Base-by-base conservation (phyloP, 2,329 filamentous ascomycete genomes). In the Xylariomycetidae sp. region DNA sequence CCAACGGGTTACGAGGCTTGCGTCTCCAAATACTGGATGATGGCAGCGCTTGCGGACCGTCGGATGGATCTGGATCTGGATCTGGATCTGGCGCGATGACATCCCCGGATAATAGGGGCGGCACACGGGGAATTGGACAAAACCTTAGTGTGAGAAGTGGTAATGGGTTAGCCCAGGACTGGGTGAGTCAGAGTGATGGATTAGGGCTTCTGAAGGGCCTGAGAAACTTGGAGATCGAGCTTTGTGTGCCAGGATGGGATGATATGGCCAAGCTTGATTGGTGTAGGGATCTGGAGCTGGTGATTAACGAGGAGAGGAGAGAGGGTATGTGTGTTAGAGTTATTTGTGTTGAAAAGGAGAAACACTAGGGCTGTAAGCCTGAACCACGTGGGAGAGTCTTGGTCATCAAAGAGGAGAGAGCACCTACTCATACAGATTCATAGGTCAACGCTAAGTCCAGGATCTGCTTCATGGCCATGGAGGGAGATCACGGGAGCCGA, bases 201-300 rank as follows among this genome's bases (percentile, higher is more conserved):
- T 43, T 70, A 27, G 34, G 42, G 12, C 40, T 39, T 26, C 41
- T 69, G 41, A 22, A 16, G 5, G 42, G 31, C 11, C 47, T 69
- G 30, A 47, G 57, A 40, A 51, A 44, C 31, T 36, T 69, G 4
- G 66, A 69, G 48, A 53, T 69, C 33, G 66, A 69, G 47, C 46
- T 69, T 6, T 48, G 43, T 13, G 48, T 56, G 22, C 34, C 48
- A 15, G 46, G 48, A 10, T 57, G 63, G 59, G 46, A 48, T 5
- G 44, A 48, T 5, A 36, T 25, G 11, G 44, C 51, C 20, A 65
- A 61, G 48, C 10, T 62, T 9, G 42, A 40, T 15, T 68, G 62
- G 62, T 65, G 62, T 19, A 32, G 27, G 34, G 34, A 34, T 14
- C 36, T 67, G 20, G 48, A 55, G 37, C 36, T 40, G 20, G 45